A percentile compares a stretch with the other conserved stretches of the same genome.
phyloP scores from a whole-genome alignment of 163 green algal genomes.

The Scenedesmus sp. region DNA sequence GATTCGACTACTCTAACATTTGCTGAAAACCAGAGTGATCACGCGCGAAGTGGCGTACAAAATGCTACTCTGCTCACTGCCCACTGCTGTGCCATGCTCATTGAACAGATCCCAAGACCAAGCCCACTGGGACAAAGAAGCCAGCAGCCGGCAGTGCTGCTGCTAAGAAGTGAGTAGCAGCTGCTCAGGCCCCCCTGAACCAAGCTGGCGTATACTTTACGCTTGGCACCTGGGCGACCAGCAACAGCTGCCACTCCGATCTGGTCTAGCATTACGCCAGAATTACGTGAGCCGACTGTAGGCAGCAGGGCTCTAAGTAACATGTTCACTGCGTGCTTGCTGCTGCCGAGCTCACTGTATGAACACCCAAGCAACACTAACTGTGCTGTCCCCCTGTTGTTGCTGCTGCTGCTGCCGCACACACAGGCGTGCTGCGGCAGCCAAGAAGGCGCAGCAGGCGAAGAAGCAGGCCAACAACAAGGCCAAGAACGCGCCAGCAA shows the following conservation, averaged over 20 bases:
- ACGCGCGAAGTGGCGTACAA: neutral
- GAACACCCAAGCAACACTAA: too few species aligned
- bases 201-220: neutral
- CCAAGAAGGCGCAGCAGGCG: neutral
- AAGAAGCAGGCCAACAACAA: slow-evolving; percentile 20
- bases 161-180: neutral
- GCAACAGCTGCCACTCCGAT: too few species aligned
- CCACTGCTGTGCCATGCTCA: neutral
- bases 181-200: neutral
- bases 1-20: neutral
- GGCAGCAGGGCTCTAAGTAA: too few species aligned
- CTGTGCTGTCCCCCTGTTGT: neutral
- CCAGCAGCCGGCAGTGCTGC: neutral
- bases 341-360: too few species aligned
- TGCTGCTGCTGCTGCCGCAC: neutral
- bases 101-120: neutral
- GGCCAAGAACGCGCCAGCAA: neutral
- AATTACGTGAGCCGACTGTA: too few species aligned
- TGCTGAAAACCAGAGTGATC: neutral
- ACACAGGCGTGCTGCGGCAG: neutral
- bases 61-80: neutral
- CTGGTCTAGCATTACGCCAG: too few species aligned
- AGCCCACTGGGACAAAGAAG: neutral
- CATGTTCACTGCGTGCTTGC: too few species aligned
- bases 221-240: too few species aligned